Base-by-base conservation (phyloP, 805 yeast genomes). In the Ogataea kodamae region DNA sequence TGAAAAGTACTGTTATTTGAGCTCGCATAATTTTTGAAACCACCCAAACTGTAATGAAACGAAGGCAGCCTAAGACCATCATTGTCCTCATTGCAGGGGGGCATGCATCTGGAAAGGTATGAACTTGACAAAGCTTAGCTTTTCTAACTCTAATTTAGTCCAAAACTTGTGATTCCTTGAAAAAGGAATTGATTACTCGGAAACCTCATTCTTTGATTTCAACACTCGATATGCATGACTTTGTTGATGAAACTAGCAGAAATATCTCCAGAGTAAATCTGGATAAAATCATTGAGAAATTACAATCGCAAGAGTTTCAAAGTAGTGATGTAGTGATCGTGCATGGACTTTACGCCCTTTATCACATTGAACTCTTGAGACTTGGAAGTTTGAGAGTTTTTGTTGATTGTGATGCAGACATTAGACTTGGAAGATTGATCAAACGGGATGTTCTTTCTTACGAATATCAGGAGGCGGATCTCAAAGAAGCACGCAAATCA, bases 371-470 rank as follows among this genome's bases (percentile, higher is more conserved):
- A 12, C 56, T 89, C 8, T 59, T 83, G 21, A 62, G 63, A 8
- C 41, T 70, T 50, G 78, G 89, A 0, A 66, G 75, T 1, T 64
- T 88, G 44, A 81, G 76, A 50, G 75, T 89, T 2, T 89, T 81
- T 48, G 68, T 89, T 10, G 92, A 85, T 45, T 73, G 87, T 42
- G 97, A 89, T 57, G 77, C 90, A 1, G 97, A 89, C 56, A 76
- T 82, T 5, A 62, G 96, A 35, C 62, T 89, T 24, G 78, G 86
- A n/a, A 72, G 95, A 44, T 76, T 92, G 82, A 80, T 85, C 28
- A 62, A 67, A 35, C 44, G 61, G 28, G 64, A 57, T 19, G 44
- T 59, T 10, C 18, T 46, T 11, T n/a, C n/a, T n/a, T n/a, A n/a
- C n/a, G n/a, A n/a, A n/a, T n/a, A n/a, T n/a, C 20, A 22, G 15